phyloP scores from a whole-genome alignment of 139 green algal species.

The Ettlia oleoabundans region DNA sequence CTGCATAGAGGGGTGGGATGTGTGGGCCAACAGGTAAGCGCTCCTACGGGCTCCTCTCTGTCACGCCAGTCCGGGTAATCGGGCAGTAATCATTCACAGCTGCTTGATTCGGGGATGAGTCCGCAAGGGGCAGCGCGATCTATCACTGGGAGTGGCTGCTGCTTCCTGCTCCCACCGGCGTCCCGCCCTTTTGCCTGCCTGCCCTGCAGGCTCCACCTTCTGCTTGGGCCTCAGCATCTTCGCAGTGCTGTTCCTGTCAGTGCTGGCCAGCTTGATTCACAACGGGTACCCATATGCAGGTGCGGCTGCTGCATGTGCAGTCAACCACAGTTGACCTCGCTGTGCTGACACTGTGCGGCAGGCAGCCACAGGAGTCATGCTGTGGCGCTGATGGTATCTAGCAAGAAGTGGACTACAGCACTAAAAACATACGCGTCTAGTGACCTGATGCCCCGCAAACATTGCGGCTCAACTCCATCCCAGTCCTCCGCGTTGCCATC shows the following conservation, averaged over 20 bases:
- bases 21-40: conserved; percentile 26
- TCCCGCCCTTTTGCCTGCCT: background rate
- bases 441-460: too few relatives aligned
- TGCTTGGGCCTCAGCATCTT: conserved; percentile 49
- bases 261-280: conserved; percentile 47
- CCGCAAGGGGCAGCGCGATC: too few relatives aligned
- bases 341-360: too few relatives aligned
- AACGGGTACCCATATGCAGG: conserved; percentile 48
- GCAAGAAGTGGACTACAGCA: too few relatives aligned
- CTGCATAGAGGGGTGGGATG: background rate
- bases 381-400: too few relatives aligned
- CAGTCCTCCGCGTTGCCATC: too few relatives aligned
- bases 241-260: conserved; percentile 39
- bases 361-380: too few relatives aligned
- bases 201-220: conserved; percentile 29
- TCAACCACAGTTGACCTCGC: background rate
- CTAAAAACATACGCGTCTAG: too few relatives aligned
- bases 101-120: too few relatives aligned
- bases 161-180: background rate
- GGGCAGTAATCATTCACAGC: too few relatives aligned
- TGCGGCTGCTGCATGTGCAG: background rate
- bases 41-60: background rate
- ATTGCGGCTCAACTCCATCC: too few relatives aligned
- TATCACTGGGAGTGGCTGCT: too few relatives aligned
- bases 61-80: background rate